phyloP scores from a whole-genome alignment of 2,329 filamentous ascomycete genomes.

The Colletotrichum endophyticum region DNA sequence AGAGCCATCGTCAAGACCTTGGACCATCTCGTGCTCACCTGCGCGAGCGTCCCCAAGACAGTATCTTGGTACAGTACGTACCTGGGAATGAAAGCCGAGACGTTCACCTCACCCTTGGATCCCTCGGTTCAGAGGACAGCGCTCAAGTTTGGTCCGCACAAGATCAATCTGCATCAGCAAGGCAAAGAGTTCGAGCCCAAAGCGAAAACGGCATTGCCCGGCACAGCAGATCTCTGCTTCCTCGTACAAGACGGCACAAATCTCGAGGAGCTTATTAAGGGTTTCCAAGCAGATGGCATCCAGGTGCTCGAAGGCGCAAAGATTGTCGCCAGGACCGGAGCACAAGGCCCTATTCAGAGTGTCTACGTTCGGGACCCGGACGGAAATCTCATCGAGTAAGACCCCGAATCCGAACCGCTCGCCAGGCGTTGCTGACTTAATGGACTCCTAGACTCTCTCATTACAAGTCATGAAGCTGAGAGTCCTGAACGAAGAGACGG shows the following conservation, averaged over 20 bases:
- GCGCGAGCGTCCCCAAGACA: conserved; percentile 52
- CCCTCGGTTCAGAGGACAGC: conserved; percentile 49
- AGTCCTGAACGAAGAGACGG: not conserved
- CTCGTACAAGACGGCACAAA: conserved; percentile 50
- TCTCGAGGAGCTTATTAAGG: conserved; percentile 49
- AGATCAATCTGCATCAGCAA: conserved; percentile 65
- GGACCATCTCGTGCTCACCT: conserved; percentile 67
- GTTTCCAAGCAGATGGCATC: conserved; percentile 46
- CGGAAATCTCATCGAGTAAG: conserved; percentile 66
- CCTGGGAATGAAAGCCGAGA: conserved; percentile 62
- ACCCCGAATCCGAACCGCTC: not conserved
- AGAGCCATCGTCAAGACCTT: conserved; percentile 46
- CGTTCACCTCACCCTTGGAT: conserved; percentile 48
- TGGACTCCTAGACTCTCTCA: not conserved
- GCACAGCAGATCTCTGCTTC: conserved; percentile 66
- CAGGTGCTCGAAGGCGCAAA: conserved; percentile 54
- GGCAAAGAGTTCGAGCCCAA: conserved; percentile 67
- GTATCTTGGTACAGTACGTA: conserved; percentile 59
- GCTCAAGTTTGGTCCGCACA: conserved; percentile 61
- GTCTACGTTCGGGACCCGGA: conserved; percentile 67
- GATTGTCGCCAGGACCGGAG: conserved; percentile 61
- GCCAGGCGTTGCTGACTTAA: not conserved
- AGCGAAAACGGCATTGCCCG: conserved; percentile 55
- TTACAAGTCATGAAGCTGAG: not conserved
- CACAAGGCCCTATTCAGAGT: conserved; percentile 57